Conservation (phyloP, 495 filamentous ascomycete genomes). For the Lophium mytilinum region DNA sequence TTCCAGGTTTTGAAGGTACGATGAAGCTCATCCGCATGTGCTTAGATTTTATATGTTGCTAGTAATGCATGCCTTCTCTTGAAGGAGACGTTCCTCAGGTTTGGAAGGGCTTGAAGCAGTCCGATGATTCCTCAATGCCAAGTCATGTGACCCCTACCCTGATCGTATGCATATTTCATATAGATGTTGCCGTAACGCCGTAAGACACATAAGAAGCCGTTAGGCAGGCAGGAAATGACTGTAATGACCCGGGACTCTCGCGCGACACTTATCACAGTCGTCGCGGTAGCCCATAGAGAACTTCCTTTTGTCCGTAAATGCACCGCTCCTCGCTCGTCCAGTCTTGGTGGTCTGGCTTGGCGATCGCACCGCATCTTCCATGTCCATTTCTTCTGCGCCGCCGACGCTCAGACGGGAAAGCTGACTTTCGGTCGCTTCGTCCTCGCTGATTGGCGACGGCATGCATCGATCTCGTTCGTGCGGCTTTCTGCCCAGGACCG, state of each 20-base stretch:
- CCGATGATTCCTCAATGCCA: neutral
- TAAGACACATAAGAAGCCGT: neutral
- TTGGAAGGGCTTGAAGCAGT: neutral
- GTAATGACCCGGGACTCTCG: slow-evolving; percentile 76
- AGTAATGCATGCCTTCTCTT: neutral
- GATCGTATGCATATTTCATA: neutral
- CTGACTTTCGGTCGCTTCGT: slow-evolving; percentile 36
- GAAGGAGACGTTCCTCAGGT: no score
- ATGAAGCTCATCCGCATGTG: neutral
- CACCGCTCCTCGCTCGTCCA: slow-evolving; percentile 41
- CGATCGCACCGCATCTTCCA: neutral
- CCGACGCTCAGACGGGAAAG: slow-evolving; percentile 21
- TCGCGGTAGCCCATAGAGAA: slow-evolving; percentile 79
- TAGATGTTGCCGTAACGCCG: neutral
- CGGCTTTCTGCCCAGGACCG: slow-evolving; percentile 15
- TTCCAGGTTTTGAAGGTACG: neutral
- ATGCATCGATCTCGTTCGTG: slow-evolving; percentile 46
- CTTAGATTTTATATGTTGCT: neutral
- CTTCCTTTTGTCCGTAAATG: slow-evolving; percentile 51
- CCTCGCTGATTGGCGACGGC: slow-evolving; percentile 65
- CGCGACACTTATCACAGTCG: slow-evolving; percentile 78
- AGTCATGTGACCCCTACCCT: neutral
- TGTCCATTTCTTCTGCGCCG: slow-evolving; percentile 15
- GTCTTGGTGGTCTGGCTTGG: slow-evolving; percentile 20
- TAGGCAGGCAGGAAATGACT: slow-evolving; percentile 56